Conservation (phyloP, 208 protist species). For the Wallacemonas sp. region DNA sequence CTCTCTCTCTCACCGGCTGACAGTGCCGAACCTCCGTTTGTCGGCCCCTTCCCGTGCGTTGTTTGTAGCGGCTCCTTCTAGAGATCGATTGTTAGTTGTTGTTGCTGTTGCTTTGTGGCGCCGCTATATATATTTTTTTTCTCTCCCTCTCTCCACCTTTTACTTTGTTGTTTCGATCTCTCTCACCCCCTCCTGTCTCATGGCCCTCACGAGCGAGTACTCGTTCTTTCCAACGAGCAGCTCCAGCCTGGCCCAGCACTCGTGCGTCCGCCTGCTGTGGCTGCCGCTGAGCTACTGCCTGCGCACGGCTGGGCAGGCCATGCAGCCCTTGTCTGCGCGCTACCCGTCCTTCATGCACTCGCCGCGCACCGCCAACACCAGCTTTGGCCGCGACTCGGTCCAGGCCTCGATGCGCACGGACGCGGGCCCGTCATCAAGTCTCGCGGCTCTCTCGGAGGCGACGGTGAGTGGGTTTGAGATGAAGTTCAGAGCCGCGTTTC, state of each 20-base stretch:
- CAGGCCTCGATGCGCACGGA: background rate
- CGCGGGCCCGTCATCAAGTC: background rate
- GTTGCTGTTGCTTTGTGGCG: slow-evolving; percentile 10
- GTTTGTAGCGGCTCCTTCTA: slow-evolving; percentile 6
- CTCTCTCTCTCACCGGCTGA: no score
- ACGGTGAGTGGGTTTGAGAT: slow-evolving; percentile 40
- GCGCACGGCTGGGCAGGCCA: slow-evolving; percentile 22
- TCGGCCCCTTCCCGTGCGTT: background rate
- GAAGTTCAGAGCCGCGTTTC: slow-evolving; percentile 19
- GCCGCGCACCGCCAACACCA: slow-evolving; percentile 14
- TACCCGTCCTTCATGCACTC: slow-evolving; percentile 1
- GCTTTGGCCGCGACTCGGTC: slow-evolving; percentile 13
- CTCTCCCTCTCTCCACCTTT: background rate
- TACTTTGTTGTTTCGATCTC: background rate
- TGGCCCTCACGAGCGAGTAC: slow-evolving; percentile 13
- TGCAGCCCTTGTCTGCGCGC: slow-evolving; percentile 2
- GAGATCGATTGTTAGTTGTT: background rate
- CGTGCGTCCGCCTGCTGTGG: slow-evolving; percentile 71
- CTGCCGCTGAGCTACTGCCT: slow-evolving; percentile 65
- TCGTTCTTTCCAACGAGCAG: slow-evolving; percentile 46
- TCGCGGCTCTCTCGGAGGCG: background rate
- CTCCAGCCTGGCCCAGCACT: slow-evolving; percentile 59
- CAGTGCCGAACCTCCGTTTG: no score
- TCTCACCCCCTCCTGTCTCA: background rate
- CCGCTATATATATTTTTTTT: slow-evolving; percentile 5